Evolutionary conservation across 495 filamentous ascomycete genomes (phyloP), one percentile per base, ranked within the genome.

Genomic region (Staphylotrichum longicolle): DNA sequence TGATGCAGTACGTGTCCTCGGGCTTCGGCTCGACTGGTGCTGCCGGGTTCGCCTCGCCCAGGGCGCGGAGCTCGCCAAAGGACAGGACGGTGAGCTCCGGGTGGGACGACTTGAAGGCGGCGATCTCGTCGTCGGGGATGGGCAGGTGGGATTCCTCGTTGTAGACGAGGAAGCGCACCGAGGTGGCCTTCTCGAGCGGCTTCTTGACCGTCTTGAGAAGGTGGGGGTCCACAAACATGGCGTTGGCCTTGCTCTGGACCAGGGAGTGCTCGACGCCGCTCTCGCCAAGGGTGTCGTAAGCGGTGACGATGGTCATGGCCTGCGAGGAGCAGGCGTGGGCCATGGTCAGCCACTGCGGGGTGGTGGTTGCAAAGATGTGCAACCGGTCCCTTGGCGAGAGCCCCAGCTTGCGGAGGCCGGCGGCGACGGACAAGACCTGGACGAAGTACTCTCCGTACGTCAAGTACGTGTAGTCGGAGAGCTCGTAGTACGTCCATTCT

Each of bases 291-390:
- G 85, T 86, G 60, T 88, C 85, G 72, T 99, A 99, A 4, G 95
- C 93, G 34, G 95, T 99, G 42, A 98, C 94, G 63, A 98, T 93
- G 52, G 91, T 84, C 72, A 98, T 83, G 8, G 91, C 93, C 77
- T 99, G 95, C n/a, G 94, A 95, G 46, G 86, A 80, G 68, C 87
- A 87, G 51, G 74, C 78, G 53, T 82, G 91, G 27, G 90, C 86
- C 74, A 77, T 77, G 54, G 68, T 69, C 37, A 82, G 66, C 80
- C 80, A 83, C 60, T 79, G 77, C 9, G 74, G 62, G 60, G 80
- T 82, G 37, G 37, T 88, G 5, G 80, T 72, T 3, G 85, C 86
- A 69, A 85, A 89, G 20, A 88, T 72, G 63, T 88, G 83, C 34
- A 88, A 57, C 45, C 74, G 75, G 54, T 88, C 81, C 5, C 70